Evolutionary conservation across 768 basidiomycete genomes (phyloP).

Genomic region (Boletus eberwhitei): DNA sequence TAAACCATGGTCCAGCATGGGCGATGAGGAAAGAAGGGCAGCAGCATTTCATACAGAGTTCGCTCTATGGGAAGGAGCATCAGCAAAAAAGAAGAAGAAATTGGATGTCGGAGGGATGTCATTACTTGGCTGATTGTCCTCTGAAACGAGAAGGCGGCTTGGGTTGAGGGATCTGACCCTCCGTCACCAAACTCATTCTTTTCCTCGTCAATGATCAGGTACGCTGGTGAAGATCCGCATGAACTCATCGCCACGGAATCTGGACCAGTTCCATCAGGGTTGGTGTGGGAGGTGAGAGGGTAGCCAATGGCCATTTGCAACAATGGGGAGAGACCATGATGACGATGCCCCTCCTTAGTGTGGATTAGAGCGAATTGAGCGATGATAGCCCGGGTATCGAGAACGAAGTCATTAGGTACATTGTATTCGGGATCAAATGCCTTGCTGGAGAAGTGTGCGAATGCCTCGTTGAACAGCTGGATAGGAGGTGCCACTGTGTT

Average conservation of each 20-base stretch:
- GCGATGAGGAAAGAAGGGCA: conserved; percentile 30
- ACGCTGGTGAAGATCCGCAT: not conserved
- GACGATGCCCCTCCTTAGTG: not conserved
- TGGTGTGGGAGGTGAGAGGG: no score
- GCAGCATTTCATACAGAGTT: conserved; percentile 16
- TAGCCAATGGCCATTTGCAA: no score
- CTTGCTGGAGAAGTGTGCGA: conserved; percentile 25
- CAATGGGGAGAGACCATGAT: no score
- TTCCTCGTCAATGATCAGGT: conserved; percentile 21
- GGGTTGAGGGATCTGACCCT: conserved; percentile 30
- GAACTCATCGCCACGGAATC: not conserved
- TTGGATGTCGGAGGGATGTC: no score
- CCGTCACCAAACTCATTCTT: conserved; percentile 14
- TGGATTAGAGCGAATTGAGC: conserved; percentile 13
- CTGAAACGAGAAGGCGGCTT: conserved; percentile 29
- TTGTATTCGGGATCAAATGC: conserved; percentile 9
- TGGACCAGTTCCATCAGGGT: not conserved
- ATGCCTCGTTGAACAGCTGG: conserved; percentile 23
- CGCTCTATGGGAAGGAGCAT: conserved; percentile 4
- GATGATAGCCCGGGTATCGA: conserved; percentile 9
- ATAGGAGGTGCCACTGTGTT: conserved; percentile 2
- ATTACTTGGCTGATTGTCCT: no score
- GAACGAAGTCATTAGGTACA: conserved; percentile 9
- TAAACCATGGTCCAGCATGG: conserved; percentile 24
- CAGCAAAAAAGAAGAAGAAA: not conserved